Percentiles rank a stretch among this genome's conserved stretches.
These are phyloP conservation scores for Fistulina hepatica DNA, from an alignment of 1,284 basidiomycete species.

Conservation along the genomic window DNA sequence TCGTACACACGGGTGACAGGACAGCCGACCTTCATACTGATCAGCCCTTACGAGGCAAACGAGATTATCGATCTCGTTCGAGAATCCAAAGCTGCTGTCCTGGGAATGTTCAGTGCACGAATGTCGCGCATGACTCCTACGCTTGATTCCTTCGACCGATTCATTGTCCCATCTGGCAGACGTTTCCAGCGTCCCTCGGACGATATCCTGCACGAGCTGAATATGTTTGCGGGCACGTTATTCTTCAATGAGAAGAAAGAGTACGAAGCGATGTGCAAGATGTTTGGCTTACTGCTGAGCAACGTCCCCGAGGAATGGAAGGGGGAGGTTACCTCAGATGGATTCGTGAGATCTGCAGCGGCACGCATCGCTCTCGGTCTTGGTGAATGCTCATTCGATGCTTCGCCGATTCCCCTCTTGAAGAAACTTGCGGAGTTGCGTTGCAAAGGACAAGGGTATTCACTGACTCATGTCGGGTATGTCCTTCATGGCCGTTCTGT, in stretches of 20 bases:
- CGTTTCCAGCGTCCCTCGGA: neutral
- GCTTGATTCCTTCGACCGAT: slow-evolving; percentile 4
- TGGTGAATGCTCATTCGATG: slow-evolving; percentile 10
- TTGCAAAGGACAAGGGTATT: slow-evolving; percentile 17
- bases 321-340: slow-evolving; percentile 6
- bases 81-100: neutral
- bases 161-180: slow-evolving; percentile 4
- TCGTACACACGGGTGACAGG: slow-evolving; percentile 3
- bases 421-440: slow-evolving; percentile 12
- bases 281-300: slow-evolving; percentile 7
- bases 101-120: slow-evolving; percentile 8
- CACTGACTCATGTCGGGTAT: slow-evolving; percentile 18
- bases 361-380: slow-evolving; percentile 6
- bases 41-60: slow-evolving; percentile 13
- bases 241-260: slow-evolving; percentile 7
- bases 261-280: slow-evolving; percentile 8
- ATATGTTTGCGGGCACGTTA: slow-evolving; percentile 10
- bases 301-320: slow-evolving; percentile 1
- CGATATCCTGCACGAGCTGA: slow-evolving; percentile 8
- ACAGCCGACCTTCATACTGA: slow-evolving; percentile 3
- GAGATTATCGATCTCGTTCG: slow-evolving; percentile 6
- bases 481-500: slow-evolving; percentile 15
- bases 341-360: slow-evolving; percentile 6
- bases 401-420: slow-evolving; percentile 15
- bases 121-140: slow-evolving; percentile 6